phyloP scores from a whole-genome alignment of 2,329 filamentous ascomycete genomes.

The Cladorrhinum sp. region DNA sequence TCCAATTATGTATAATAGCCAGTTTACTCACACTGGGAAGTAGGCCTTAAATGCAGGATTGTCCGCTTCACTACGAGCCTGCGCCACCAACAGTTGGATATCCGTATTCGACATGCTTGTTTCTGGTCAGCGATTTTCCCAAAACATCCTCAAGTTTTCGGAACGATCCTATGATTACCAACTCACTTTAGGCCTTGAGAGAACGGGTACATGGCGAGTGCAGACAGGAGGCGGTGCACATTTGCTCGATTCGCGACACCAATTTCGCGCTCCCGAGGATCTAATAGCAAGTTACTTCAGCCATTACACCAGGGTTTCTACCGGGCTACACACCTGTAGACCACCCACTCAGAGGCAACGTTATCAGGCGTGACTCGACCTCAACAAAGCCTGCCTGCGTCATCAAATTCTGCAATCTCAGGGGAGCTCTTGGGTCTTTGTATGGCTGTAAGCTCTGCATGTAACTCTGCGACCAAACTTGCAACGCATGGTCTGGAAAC shows the following conservation, averaged over 20 bases:
- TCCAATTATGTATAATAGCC: neutral
- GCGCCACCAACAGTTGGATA: constrained; percentile 54
- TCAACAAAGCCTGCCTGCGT: constrained; percentile 63
- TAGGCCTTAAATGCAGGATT: constrained; percentile 58
- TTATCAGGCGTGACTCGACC: constrained; percentile 63
- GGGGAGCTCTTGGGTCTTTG: constrained; percentile 65
- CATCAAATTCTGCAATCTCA: constrained; percentile 59
- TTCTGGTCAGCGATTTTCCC: constrained; percentile 9
- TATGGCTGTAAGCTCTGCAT: constrained; percentile 57
- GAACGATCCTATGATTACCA: neutral
- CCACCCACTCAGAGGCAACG: constrained; percentile 68
- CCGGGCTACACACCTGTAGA: constrained; percentile 51
- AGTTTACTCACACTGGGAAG: constrained; percentile 53
- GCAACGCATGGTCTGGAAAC: constrained; percentile 57
- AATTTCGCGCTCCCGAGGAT: constrained; percentile 50
- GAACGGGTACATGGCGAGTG: constrained; percentile 56
- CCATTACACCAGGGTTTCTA: neutral
- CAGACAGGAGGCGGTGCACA: constrained; percentile 52
- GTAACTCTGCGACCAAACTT: constrained; percentile 65
- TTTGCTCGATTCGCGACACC: constrained; percentile 54
- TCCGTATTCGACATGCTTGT: constrained; percentile 56
- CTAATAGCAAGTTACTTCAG: constrained; percentile 35
- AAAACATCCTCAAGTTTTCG: neutral
- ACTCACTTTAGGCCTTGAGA: constrained; percentile 48
- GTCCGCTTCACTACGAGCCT: constrained; percentile 53